Percentiles rank a stretch among this genome's conserved stretches.
phyloP scores from a whole-genome alignment of 768 basidiomycete genomes.

The Lepiota venenata region DNA sequence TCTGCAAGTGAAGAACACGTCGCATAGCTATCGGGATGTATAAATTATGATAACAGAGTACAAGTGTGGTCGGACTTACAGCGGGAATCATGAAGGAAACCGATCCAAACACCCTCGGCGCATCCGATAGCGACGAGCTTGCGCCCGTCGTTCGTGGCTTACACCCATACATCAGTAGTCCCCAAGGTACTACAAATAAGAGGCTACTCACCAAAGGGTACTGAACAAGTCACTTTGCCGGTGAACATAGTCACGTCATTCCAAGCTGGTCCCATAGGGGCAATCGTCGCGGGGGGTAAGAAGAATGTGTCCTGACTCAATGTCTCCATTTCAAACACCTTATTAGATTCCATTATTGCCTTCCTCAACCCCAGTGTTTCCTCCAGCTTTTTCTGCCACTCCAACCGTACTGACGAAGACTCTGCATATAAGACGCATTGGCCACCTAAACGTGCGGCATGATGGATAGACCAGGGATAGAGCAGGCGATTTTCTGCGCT shows the following conservation, averaged over 20 bases:
- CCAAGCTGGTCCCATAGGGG: constrained; percentile 53
- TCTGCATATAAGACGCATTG: constrained; percentile 88
- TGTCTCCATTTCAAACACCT: constrained; percentile 91
- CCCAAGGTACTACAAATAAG: not conserved
- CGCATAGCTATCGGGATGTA: constrained; percentile 62
- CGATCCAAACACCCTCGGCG: constrained; percentile 97
- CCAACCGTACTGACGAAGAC: constrained; percentile 62
- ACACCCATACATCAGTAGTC: constrained; percentile 1
- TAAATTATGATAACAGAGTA: not conserved
- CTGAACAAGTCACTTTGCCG: constrained; percentile 92
- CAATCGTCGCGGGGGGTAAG: constrained; percentile 60
- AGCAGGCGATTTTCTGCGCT: constrained; percentile 70
- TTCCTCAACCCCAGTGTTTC: constrained; percentile 84
- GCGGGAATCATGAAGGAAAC: constrained; percentile 83
- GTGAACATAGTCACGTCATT: constrained; percentile 70
- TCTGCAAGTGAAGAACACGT: constrained; percentile 89
- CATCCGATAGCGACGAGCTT: constrained; percentile 91
- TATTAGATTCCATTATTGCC: constrained; percentile 89
- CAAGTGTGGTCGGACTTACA: constrained; percentile 44
- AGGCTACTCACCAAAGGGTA: constrained; percentile 79
- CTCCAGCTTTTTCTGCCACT: constrained; percentile 89
- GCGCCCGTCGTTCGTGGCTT: constrained; percentile 83
- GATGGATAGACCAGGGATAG: constrained; percentile 85
- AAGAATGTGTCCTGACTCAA: constrained; percentile 88
- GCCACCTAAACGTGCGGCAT: constrained; percentile 86